Evolutionary conservation across 768 basidiomycete species (phyloP).

Genomic region (Agrocybe pediades): DNA sequence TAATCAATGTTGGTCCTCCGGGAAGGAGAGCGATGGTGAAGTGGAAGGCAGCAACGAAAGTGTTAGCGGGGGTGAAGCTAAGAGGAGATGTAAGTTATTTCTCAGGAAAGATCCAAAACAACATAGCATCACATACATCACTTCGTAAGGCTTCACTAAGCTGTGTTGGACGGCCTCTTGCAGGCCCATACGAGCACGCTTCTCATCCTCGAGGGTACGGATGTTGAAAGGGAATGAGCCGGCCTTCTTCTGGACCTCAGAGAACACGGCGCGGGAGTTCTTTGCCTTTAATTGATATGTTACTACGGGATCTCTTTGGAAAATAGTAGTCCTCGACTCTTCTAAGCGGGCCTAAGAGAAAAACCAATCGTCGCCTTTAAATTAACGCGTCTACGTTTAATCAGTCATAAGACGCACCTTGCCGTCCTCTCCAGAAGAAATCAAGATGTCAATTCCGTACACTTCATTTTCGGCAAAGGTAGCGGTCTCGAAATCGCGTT

Average conservation of each 20-base stretch:
- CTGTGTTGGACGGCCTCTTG: conserved; percentile 95
- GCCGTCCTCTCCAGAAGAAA: conserved; percentile 88
- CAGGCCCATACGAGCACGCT: conserved; percentile 91
- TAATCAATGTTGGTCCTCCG: conserved; percentile 85
- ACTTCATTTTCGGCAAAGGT: conserved; percentile 94
- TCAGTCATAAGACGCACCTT: conserved; percentile 54
- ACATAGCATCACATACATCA: conserved; percentile 60
- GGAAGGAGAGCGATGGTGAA: conserved; percentile 94
- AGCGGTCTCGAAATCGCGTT: conserved; percentile 79
- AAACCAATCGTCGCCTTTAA: background rate
- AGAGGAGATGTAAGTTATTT: conserved; percentile 5
- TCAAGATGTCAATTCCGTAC: conserved; percentile 90
- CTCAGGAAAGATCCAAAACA: background rate
- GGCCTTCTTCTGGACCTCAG: conserved; percentile 97
- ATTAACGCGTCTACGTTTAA: background rate
- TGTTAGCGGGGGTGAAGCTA: conserved; percentile 80
- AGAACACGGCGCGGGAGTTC: conserved; percentile 94
- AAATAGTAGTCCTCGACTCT: conserved; percentile 90
- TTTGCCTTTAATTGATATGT: conserved; percentile 98
- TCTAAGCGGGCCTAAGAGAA: conserved; percentile 76
- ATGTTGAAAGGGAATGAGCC: conserved; percentile 98
- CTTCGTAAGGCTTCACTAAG: conserved; percentile 93
- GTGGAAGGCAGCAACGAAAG: conserved; percentile 94
- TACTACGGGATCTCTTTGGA: conserved; percentile 82
- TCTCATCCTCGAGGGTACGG: conserved; percentile 92